These are phyloP conservation scores for Pythium volutum DNA, from an alignment of 352 stramenopile genomes.

Conservation along the genomic window DNA sequence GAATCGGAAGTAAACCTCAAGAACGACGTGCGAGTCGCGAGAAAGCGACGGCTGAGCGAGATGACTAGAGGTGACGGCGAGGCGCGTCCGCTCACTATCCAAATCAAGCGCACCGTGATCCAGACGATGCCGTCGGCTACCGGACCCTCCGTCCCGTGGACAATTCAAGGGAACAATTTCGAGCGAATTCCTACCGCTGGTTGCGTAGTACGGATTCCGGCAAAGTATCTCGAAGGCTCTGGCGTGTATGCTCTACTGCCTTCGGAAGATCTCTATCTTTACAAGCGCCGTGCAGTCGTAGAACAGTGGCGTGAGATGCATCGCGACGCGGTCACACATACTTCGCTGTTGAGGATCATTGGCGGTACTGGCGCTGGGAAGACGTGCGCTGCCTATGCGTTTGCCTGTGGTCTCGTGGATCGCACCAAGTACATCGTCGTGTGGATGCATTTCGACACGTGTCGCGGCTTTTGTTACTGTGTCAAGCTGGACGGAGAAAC, in stretches of 20 bases:
- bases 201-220: background rate
- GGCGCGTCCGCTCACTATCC: no score
- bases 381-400: background rate
- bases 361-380: background rate
- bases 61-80: no score
- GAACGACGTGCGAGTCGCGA: no score
- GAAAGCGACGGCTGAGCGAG: no score
- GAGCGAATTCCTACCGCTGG: no score
- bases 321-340: background rate
- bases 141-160: no score
- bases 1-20: no score
- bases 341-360: background rate
- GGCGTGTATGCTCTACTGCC: background rate
- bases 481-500: background rate
- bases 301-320: background rate
- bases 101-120: no score
- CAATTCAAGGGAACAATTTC: no score
- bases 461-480: background rate
- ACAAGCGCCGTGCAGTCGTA: background rate
- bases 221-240: background rate
- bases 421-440: background rate
- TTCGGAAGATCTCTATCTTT: background rate
- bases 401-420: background rate
- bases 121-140: no score
- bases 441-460: background rate